Evolutionary conservation across 345 rosid species (phyloP).

Genomic region (Arabis hirsuta): DNA sequence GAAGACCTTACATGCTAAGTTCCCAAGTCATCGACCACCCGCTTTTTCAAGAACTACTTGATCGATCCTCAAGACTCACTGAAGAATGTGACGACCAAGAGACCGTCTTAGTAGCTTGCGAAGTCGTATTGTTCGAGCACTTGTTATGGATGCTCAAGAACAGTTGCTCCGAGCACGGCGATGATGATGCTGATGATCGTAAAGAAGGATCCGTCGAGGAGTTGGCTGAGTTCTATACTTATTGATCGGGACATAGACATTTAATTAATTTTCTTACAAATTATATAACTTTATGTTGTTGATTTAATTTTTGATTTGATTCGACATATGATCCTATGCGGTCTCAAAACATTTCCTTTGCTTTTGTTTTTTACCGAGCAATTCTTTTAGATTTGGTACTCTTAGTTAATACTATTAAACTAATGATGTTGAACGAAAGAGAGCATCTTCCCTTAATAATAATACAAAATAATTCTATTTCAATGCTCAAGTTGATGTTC

Average conservation of each 20-base stretch:
- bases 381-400: not conserved
- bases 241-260: conserved; percentile 28
- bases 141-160: conserved; percentile 88
- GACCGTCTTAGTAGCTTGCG: conserved; percentile 61
- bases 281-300: not conserved
- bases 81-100: conserved; percentile 37
- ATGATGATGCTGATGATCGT: not conserved
- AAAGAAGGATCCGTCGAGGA: conserved; percentile 32
- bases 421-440: conserved; percentile 3
- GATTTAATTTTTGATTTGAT: not conserved
- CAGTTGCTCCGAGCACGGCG: conserved; percentile 17
- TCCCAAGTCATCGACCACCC: conserved; percentile 68
- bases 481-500: not conserved
- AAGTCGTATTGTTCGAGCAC: conserved; percentile 92
- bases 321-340: conserved; percentile 3
- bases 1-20: conserved; percentile 67
- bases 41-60: conserved; percentile 71
- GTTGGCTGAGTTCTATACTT: conserved; percentile 66
- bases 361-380: conserved; percentile 10
- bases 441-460: not conserved
- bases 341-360: not conserved
- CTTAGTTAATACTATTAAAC: not conserved
- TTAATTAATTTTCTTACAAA: not conserved
- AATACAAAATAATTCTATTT: not conserved
- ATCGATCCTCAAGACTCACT: conserved; percentile 50